Evolutionary conservation across 306 rosid genomes (phyloP).

Genomic region (Corylus heterophylla): DNA sequence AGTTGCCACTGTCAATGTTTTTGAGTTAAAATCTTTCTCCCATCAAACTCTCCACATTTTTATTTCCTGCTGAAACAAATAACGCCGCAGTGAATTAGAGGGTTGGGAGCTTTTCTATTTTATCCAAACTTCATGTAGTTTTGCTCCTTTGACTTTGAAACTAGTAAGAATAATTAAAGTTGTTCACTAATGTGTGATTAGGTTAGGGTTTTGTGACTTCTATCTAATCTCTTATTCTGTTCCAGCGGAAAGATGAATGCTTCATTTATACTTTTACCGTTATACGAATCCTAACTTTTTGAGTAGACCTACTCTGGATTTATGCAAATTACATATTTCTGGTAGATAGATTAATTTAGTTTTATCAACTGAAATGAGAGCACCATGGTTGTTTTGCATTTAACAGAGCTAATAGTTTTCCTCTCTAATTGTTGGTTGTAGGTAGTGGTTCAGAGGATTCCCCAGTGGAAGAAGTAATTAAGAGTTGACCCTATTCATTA

Average conservation of each 20-base stretch:
- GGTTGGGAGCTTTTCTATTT: background rate
- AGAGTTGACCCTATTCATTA: background rate
- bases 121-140: background rate
- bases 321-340: background rate
- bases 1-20: background rate
- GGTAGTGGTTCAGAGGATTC: conserved; percentile 56
- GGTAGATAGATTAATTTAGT: background rate
- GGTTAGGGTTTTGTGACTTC: background rate
- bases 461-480: conserved; percentile 53
- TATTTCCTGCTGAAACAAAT: too few relatives aligned
- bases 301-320: background rate
- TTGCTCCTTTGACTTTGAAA: background rate
- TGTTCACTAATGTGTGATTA: background rate
- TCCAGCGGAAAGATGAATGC: background rate
- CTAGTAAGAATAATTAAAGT: too few relatives aligned
- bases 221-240: background rate
- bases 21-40: background rate
- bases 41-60: background rate
- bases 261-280: background rate
- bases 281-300: background rate
- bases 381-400: background rate
- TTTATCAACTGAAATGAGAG: background rate
- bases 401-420: background rate
- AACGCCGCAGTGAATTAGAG: too few relatives aligned
- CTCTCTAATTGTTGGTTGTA: conserved; percentile 17